A percentile compares a stretch with the other conserved stretches of the same genome.
Evolutionary conservation across 2,329 filamentous ascomycete genomes (phyloP).

Genomic region (Sphaerostilbella broomeana): DNA sequence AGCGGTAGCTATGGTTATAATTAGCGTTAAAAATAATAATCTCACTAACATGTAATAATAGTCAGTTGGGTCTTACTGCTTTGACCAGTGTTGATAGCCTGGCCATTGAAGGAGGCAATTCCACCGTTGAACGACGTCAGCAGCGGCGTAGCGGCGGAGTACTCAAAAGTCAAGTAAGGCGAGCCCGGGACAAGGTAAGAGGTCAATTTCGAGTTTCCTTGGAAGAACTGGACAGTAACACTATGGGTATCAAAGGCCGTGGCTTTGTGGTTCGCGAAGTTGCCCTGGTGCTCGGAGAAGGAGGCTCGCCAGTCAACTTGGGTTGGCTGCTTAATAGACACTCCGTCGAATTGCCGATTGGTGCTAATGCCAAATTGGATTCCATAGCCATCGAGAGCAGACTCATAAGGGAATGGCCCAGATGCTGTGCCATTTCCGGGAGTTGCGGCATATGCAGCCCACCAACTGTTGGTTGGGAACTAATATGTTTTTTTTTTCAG

Average conservation of each 20-base stretch:
- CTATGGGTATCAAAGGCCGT: slow-evolving; percentile 19
- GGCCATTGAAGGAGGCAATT: slow-evolving; percentile 18
- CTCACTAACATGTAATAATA: background rate
- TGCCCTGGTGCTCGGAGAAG: slow-evolving; percentile 19
- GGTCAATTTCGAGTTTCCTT: slow-evolving; percentile 16
- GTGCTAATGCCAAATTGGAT: slow-evolving; percentile 19
- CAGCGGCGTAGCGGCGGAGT: slow-evolving; percentile 16
- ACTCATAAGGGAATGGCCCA: slow-evolving; percentile 20
- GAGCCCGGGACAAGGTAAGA: slow-evolving; percentile 19
- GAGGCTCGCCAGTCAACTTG: slow-evolving; percentile 19
- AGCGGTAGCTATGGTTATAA: slow-evolving; percentile 8
- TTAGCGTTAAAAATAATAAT: background rate
- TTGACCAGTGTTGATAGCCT: slow-evolving; percentile 15
- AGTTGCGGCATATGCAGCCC: slow-evolving; percentile 19
- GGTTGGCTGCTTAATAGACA: slow-evolving; percentile 19
- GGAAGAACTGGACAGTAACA: slow-evolving; percentile 20
- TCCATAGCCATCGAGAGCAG: slow-evolving; percentile 17
- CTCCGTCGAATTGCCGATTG: slow-evolving; percentile 18
- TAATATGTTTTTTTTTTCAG: too few relatives aligned
- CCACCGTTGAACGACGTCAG: slow-evolving; percentile 17
- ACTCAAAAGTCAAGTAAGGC: slow-evolving; percentile 20
- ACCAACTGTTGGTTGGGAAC: slow-evolving; percentile 21
- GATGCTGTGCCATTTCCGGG: slow-evolving; percentile 18
- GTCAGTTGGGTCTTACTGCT: slow-evolving; percentile 11
- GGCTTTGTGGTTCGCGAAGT: slow-evolving; percentile 21